Conservation (phyloP, 73 alveolate species). For the Durusdinium trenchii region DNA sequence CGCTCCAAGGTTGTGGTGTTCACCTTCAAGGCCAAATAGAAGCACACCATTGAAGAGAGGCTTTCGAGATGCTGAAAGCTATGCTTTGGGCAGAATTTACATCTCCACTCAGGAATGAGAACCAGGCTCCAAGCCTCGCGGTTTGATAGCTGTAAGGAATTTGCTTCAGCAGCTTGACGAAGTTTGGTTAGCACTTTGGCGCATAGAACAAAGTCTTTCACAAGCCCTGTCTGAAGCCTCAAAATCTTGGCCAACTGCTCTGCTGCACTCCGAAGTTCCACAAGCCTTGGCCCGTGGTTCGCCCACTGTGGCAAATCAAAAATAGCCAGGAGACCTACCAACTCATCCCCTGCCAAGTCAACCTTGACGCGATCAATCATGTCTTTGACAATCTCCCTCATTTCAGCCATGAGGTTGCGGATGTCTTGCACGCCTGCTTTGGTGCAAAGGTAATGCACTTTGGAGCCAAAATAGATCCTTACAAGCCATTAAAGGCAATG, state of each 20-base stretch:
- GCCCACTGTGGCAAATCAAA: neutral
- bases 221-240: neutral
- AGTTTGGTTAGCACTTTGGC: neutral
- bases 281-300: neutral
- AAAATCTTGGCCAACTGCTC: neutral
- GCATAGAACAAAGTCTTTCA: neutral
- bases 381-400: neutral
- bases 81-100: neutral
- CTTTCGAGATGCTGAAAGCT: neutral
- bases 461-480: neutral
- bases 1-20: neutral
- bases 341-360: neutral
- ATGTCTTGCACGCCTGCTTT: neutral
- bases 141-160: neutral
- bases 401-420: neutral
- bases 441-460: neutral
- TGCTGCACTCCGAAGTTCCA: neutral
- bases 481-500: neutral
- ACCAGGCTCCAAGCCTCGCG: constrained; percentile 21
- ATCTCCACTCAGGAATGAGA: neutral
- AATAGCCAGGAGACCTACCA: neutral
- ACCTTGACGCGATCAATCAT: constrained; percentile 12
- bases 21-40: neutral
- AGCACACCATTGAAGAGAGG: neutral
- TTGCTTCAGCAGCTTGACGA: neutral